These are phyloP conservation scores for Castanea mollissima DNA, from an alignment of 306 rosid species.

Conservation along the genomic window DNA sequence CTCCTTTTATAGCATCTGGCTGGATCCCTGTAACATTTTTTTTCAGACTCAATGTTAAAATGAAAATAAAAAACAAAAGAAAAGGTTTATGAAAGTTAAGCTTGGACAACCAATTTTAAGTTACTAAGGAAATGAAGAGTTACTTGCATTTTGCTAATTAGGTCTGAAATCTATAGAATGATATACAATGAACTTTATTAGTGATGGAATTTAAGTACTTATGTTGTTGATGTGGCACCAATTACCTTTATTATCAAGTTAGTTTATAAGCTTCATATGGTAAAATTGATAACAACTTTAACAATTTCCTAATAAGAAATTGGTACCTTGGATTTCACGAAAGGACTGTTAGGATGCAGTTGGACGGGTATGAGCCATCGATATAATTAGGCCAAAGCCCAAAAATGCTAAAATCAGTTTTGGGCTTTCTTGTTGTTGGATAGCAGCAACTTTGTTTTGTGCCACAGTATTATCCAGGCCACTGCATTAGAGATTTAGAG, in stretches of 20 bases:
- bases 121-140: not conserved
- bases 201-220: too few relatives aligned
- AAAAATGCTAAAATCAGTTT: slow-evolving; percentile 19
- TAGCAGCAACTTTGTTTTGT: slow-evolving; percentile 27
- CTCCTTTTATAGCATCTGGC: slow-evolving; percentile 40
- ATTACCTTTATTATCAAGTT: too few relatives aligned
- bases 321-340: slow-evolving; percentile 20
- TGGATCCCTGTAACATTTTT: slow-evolving; percentile 24
- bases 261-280: not conserved
- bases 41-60: too few relatives aligned
- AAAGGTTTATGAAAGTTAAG: not conserved
- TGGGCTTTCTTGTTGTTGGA: slow-evolving; percentile 41
- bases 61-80: too few relatives aligned
- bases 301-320: not conserved
- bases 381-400: slow-evolving; percentile 41
- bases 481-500: not conserved
- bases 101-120: not conserved
- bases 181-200: not conserved
- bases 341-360: slow-evolving; percentile 20
- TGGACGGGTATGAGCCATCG: slow-evolving; percentile 30
- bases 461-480: slow-evolving; percentile 41
- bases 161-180: not conserved
- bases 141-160: slow-evolving; percentile 19
- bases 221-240: fast-evolving
- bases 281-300: too few relatives aligned